Percentiles rank a stretch among this genome's conserved stretches.
Evolutionary conservation across 164 flowering plant species (phyloP).

Genomic region (Tinospora cordifolia): DNA sequence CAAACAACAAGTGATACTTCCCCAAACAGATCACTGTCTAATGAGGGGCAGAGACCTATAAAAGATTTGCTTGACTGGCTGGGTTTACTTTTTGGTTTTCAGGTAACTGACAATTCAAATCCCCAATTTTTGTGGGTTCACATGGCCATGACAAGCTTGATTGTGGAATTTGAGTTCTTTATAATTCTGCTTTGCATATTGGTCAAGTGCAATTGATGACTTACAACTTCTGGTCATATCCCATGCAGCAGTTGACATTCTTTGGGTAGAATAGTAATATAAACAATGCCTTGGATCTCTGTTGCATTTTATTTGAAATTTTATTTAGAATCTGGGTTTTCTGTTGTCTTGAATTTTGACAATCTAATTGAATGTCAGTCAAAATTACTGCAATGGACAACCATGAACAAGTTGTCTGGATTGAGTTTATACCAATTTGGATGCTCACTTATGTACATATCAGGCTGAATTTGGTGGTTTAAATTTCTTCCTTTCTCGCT

Average conservation of each 20-base stretch:
- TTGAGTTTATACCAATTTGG: background rate
- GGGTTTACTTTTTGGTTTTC: conserved; percentile 78
- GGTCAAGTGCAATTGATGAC: too few relatives aligned
- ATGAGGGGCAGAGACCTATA: conserved; percentile 39
- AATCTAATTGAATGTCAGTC: background rate
- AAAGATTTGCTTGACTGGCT: conserved; percentile 95
- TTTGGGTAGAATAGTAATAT: too few relatives aligned
- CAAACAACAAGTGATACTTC: conserved; percentile 18
- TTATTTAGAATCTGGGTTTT: background rate
- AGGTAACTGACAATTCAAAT: conserved; percentile 38
- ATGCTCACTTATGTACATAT: background rate
- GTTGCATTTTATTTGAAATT: background rate
- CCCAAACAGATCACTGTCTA: conserved; percentile 17
- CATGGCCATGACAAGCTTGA: background rate
- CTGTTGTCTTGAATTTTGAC: background rate
- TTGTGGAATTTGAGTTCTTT: background rate
- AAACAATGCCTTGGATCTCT: background rate
- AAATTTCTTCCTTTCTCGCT: background rate
- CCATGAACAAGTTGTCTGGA: background rate
- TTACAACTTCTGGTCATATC: too few relatives aligned
- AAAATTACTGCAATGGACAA: background rate
- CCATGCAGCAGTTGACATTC: too few relatives aligned
- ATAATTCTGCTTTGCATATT: background rate
- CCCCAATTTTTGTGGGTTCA: conserved; percentile 4
- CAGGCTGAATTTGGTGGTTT: background rate